A percentile compares a stretch with the other conserved stretches of the same genome.
Evolutionary conservation across 441 rosid species (phyloP).

Genomic region (Populus tomentosa): DNA sequence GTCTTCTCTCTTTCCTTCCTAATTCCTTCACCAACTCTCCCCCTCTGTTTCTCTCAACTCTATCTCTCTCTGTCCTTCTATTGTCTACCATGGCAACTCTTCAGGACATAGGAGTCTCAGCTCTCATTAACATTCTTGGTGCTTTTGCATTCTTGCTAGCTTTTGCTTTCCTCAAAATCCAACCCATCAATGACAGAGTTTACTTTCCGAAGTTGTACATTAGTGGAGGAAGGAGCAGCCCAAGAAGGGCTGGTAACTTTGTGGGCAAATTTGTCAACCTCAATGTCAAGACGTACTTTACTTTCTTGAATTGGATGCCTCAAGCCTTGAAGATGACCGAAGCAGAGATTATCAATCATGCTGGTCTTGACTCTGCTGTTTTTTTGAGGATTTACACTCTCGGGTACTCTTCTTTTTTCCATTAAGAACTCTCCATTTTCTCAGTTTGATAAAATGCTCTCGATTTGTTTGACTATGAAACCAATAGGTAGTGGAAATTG

Average conservation of each 20-base stretch:
- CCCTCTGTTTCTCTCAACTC: constrained; percentile 1
- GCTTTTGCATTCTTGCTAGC: constrained; percentile 82
- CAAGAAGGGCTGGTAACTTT: constrained; percentile 48
- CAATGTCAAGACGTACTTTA: constrained; percentile 60
- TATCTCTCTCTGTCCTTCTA: background rate
- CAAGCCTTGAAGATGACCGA: constrained; percentile 89
- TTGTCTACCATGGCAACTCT: constrained; percentile 69
- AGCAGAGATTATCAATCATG: constrained; percentile 71
- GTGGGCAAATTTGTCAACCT: constrained; percentile 85
- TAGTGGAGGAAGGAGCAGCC: constrained; percentile 60
- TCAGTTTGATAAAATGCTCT: background rate
- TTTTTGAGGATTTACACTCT: constrained; percentile 88
- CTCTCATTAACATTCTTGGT: constrained; percentile 65
- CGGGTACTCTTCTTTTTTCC: constrained; percentile 42
- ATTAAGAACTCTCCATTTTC: background rate
- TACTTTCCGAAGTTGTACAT: constrained; percentile 92
- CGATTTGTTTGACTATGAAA: background rate
- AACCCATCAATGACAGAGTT: constrained; percentile 90
- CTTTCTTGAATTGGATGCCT: constrained; percentile 99
- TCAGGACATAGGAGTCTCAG: constrained; percentile 86
- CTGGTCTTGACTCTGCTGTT: constrained; percentile 94
- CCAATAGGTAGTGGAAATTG: background rate
- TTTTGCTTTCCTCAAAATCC: constrained; percentile 83
- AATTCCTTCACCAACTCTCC: background rate
- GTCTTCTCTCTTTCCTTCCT: background rate